A percentile compares a stretch with the other conserved stretches of the same genome.
Conservation (phyloP, 106 monocot species). For the Dendrobium catenatum region DNA sequence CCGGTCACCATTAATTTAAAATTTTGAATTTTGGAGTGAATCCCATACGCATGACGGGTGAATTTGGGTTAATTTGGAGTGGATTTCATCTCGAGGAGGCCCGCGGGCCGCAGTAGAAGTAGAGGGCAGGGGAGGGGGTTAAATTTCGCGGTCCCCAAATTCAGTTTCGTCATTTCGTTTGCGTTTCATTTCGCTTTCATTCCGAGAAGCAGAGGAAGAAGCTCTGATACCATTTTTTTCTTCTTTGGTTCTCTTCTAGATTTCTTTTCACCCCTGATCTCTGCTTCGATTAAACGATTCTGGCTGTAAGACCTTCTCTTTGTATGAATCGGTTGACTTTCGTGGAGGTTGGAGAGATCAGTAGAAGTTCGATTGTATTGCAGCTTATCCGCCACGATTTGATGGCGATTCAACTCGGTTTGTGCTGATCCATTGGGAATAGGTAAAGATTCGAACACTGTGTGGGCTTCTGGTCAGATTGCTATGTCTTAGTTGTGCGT, state of each 20-base stretch:
- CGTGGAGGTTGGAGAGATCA: background rate
- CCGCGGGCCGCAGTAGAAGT: background rate
- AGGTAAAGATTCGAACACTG: background rate
- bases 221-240: background rate
- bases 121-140: background rate
- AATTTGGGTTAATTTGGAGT: slow-evolving; percentile 3
- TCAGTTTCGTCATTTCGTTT: background rate
- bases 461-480: background rate
- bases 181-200: slow-evolving; percentile 7
- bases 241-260: background rate
- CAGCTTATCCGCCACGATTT: background rate
- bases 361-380: background rate
- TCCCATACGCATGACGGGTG: background rate
- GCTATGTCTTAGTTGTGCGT: background rate
- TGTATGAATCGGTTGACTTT: background rate
- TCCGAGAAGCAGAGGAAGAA: background rate
- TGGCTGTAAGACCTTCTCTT: background rate
- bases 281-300: background rate
- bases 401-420: background rate
- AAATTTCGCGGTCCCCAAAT: slow-evolving; percentile 3
- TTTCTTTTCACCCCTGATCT: background rate
- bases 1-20: too few species aligned
- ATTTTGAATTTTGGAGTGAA: too few species aligned
- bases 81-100: background rate
- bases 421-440: background rate